Percentiles rank a stretch among this genome's conserved stretches.
Evolutionary conservation across 495 filamentous ascomycete species (phyloP).

Genomic region (Penicillium desertorum): DNA sequence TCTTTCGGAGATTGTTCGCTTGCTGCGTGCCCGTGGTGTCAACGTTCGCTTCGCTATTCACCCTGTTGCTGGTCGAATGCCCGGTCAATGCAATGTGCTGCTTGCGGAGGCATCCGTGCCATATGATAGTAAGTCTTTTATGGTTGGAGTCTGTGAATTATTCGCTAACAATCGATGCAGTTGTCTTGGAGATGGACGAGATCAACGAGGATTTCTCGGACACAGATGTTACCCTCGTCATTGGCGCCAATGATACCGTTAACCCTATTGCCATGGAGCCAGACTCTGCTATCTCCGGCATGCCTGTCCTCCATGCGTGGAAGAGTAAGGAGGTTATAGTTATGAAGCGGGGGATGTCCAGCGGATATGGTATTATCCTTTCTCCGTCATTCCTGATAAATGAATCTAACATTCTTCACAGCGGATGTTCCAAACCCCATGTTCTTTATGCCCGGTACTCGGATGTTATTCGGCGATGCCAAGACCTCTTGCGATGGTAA

Average conservation of each 20-base stretch:
- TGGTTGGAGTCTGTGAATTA: not conserved
- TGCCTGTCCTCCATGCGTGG: slow-evolving; percentile 84
- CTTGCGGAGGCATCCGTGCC: slow-evolving; percentile 79
- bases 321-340: slow-evolving; percentile 87
- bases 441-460: slow-evolving; percentile 81
- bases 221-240: slow-evolving; percentile 80
- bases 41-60: slow-evolving; percentile 86
- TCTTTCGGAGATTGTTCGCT: slow-evolving; percentile 71
- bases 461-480: slow-evolving; percentile 84
- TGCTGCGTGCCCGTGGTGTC: slow-evolving; percentile 65
- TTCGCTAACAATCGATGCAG: slow-evolving; percentile 25
- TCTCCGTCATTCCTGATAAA: not conserved
- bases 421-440: slow-evolving; percentile 84
- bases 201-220: slow-evolving; percentile 85
- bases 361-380: slow-evolving; percentile 65
- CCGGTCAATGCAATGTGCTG: slow-evolving; percentile 82
- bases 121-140: slow-evolving; percentile 61
- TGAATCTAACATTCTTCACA: slow-evolving; percentile 22
- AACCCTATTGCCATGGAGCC: slow-evolving; percentile 81
- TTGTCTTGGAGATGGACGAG: slow-evolving; percentile 85
- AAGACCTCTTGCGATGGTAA: slow-evolving; percentile 71
- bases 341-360: slow-evolving; percentile 81
- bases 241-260: slow-evolving; percentile 83
- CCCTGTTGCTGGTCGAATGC: slow-evolving; percentile 81
- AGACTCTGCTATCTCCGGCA: slow-evolving; percentile 75